Conservation (phyloP, 1,284 basidiomycete genomes). For the Trametes hirsuta region DNA sequence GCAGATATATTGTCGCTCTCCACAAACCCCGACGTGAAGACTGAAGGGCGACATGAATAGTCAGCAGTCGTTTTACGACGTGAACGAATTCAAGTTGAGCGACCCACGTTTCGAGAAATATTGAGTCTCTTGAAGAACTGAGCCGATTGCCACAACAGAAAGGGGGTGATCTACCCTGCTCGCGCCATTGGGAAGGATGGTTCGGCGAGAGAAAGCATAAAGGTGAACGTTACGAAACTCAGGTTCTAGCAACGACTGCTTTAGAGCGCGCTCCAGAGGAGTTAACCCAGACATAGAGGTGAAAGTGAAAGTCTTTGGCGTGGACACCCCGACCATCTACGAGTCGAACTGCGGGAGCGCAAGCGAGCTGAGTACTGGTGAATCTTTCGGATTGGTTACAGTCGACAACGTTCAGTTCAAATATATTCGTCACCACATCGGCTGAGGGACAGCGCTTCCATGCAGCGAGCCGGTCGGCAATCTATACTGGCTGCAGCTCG, state of each 20-base stretch:
- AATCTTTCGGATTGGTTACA: too few relatives aligned
- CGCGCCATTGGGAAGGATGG: neutral
- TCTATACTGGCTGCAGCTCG: too few relatives aligned
- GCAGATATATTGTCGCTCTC: neutral
- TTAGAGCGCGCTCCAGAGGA: neutral
- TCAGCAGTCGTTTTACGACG: too few relatives aligned
- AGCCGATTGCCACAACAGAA: slow-evolving; percentile 18
- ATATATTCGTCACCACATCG: too few relatives aligned
- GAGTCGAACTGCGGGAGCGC: too few relatives aligned
- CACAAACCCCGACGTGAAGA: neutral
- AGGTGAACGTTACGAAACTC: slow-evolving; percentile 25
- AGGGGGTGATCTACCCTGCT: slow-evolving; percentile 16
- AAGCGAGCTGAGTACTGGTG: too few relatives aligned
- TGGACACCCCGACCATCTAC: too few relatives aligned
- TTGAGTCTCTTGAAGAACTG: slow-evolving; percentile 15
- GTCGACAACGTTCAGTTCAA: too few relatives aligned
- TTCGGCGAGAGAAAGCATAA: slow-evolving; percentile 22
- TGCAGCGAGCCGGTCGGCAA: too few relatives aligned
- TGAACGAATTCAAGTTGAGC: neutral
- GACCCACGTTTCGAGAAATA: slow-evolving; percentile 20
- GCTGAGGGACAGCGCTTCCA: too few relatives aligned
- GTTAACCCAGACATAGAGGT: neutral
- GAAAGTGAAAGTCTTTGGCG: too few relatives aligned
- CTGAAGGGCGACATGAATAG: neutral
- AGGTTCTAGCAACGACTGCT: slow-evolving; percentile 1